Conservation (phyloP, 352 stramenopile species). For the Phytopythium helicoides region DNA sequence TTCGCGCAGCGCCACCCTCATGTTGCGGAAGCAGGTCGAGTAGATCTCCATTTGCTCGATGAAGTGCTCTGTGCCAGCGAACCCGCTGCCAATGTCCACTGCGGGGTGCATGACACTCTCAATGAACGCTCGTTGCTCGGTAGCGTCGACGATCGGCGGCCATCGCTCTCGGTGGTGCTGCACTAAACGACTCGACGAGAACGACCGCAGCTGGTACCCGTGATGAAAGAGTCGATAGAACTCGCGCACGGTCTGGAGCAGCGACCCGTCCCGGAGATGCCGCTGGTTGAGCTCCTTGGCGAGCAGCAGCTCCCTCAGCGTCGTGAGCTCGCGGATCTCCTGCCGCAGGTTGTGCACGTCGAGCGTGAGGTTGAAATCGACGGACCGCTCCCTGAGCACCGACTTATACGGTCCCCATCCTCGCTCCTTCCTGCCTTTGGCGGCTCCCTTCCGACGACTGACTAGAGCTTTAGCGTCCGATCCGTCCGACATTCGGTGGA, state of each 20-base stretch:
- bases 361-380: constrained; percentile 48
- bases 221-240: constrained; percentile 7
- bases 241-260: constrained; percentile 19
- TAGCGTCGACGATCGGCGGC: not conserved
- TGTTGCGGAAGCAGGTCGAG: constrained; percentile 13
- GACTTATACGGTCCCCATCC: constrained; percentile 33
- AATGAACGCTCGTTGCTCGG: constrained; percentile 8
- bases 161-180: too few species aligned
- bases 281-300: constrained; percentile 17
- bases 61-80: not conserved
- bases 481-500: too few species aligned
- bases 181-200: not conserved
- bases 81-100: constrained; percentile 3
- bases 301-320: constrained; percentile 22
- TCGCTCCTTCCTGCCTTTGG: not conserved
- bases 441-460: not conserved
- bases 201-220: not conserved
- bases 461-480: too few species aligned
- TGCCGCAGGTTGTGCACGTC: constrained; percentile 38
- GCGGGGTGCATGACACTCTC: constrained; percentile 2
- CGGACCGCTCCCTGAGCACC: constrained; percentile 27
- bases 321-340: constrained; percentile 24
- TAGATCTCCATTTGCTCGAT: constrained; percentile 9
- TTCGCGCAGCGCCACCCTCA: constrained; percentile 26
- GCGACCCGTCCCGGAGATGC: constrained; percentile 21